Evolutionary conservation across 768 basidiomycete species (phyloP).

Genomic region (Suillus clintonianus): DNA sequence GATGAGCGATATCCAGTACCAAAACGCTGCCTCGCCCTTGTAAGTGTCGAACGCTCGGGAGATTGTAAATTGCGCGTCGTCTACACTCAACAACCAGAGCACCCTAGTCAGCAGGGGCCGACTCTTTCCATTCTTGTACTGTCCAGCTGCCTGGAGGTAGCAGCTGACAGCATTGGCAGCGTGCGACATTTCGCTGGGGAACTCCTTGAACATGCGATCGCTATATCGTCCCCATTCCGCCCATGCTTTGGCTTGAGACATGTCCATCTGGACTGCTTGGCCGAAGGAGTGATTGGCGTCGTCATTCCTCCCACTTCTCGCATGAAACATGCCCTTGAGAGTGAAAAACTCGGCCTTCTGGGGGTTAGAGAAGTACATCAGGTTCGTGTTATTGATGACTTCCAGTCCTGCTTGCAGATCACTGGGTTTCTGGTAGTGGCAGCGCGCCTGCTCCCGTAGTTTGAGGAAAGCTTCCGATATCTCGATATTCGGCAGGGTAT

Average conservation of each 20-base stretch:
- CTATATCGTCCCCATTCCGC: constrained; percentile 97
- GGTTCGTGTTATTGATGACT: constrained; percentile 98
- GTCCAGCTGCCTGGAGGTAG: constrained; percentile 94
- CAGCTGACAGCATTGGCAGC: constrained; percentile 95
- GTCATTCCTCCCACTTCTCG: constrained; percentile 79
- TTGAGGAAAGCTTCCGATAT: constrained; percentile 99
- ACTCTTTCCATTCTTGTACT: constrained; percentile 92
- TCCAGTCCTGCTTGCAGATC: constrained; percentile 94
- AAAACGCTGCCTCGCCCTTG: constrained; percentile 94
- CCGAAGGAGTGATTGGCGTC: constrained; percentile 93
- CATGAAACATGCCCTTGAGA: constrained; percentile 98
- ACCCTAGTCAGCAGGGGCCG: constrained; percentile 89
- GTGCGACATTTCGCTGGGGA: constrained; percentile 66
- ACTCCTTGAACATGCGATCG: constrained; percentile 90
- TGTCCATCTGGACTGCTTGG: constrained; percentile 95
- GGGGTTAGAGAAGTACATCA: constrained; percentile 92
- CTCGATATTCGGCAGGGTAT: constrained; percentile 98
- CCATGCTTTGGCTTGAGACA: constrained; percentile 95
- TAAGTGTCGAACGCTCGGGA: constrained; percentile 89
- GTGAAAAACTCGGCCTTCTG: constrained; percentile 99
- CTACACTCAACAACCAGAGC: constrained; percentile 94
- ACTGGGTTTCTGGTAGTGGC: constrained; percentile 94
- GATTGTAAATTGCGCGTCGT: constrained; percentile 72
- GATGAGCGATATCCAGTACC: constrained; percentile 99
- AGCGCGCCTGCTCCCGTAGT: constrained; percentile 96